Evolutionary conservation across 805 yeast species (phyloP), one percentile per base, ranked within the genome.

Genomic region (Pichia heedii): DNA sequence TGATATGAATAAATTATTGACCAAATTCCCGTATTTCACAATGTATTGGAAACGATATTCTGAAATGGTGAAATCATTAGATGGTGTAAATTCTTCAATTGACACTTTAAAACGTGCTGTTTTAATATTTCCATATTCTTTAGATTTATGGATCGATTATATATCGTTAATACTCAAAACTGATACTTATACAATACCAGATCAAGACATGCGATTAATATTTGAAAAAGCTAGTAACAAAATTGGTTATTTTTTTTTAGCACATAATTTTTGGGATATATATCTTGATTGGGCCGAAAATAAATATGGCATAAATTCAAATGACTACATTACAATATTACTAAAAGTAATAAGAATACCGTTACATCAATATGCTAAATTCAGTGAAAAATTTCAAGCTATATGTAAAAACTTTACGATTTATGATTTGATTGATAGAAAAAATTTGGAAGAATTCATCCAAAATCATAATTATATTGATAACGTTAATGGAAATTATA

Each of bases 211-310:
- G 6, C 55, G 76, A 29, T 43, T 37, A 0, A 61, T 70, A 30
- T 82, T 82, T 50, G 60, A 65, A 13, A 60, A 63, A 0, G 90
- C 81, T 0, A 56, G 73, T 4, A 49, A 53, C 5, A 48, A 61
- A 13, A 71, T 83, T 36, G 97, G 96, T 0, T 52, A 62, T 29
- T 84, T 88, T 46, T 93, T 85, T 61, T 65, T 81, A 48, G 72
- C 94, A 2, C 94, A 88, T 58, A 68, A 78, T 1, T 63, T 89
- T 39, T 90, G 97, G 97, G 95, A 88, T 58, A 68, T 73, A 42
- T 80, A 77, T 48, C 61, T 90, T 21, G 81, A 73, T 33, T 83
- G 78, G 65, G 82, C 78, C 52, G 58, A 66, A n/a, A 52, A 57
- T 15, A 39, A 54, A 7, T 51, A 54, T 10, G 63, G 63, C 22